These are phyloP conservation scores for Pseudogymnoascus sp. DNA, from an alignment of 2,329 filamentous ascomycete species.

Conservation along the genomic window DNA sequence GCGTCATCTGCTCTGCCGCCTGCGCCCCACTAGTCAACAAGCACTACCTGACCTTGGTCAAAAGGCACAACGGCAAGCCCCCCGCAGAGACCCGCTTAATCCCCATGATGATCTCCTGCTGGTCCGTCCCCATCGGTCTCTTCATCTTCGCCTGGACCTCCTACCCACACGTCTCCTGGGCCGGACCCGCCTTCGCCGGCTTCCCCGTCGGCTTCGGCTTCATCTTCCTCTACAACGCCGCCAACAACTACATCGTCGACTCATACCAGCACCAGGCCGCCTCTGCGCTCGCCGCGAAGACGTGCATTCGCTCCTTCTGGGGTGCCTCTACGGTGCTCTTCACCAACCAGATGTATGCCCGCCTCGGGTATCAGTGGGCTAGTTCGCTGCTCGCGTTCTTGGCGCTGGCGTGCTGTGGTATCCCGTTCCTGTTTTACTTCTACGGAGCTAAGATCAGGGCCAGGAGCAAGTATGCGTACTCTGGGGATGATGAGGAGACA, in stretches of 20 bases:
- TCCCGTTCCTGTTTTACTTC: slow-evolving; percentile 75
- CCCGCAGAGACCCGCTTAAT: slow-evolving; percentile 71
- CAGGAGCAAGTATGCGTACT: slow-evolving; percentile 65
- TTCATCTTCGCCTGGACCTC: slow-evolving; percentile 63
- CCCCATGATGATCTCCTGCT: slow-evolving; percentile 73
- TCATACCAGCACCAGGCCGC: slow-evolving; percentile 67
- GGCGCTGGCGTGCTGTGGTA: slow-evolving; percentile 66
- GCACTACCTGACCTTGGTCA: slow-evolving; percentile 60
- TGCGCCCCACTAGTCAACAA: slow-evolving; percentile 69
- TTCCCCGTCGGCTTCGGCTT: slow-evolving; percentile 54
- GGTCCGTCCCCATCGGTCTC: slow-evolving; percentile 59
- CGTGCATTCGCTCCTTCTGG: slow-evolving; percentile 71
- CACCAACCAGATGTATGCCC: slow-evolving; percentile 70
- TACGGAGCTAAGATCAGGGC: slow-evolving; percentile 64
- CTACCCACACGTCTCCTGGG: slow-evolving; percentile 46
- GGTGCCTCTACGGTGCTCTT: slow-evolving; percentile 71
- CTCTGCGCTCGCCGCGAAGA: slow-evolving; percentile 73
- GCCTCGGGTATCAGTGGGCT: slow-evolving; percentile 69
- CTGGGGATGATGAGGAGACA: slow-evolving; percentile 42
- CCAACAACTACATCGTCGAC: slow-evolving; percentile 51
- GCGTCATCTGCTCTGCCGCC: slow-evolving; percentile 57
- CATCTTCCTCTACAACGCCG: slow-evolving; percentile 55
- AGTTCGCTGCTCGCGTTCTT: slow-evolving; percentile 64
- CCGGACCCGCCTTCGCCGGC: slow-evolving; percentile 49
- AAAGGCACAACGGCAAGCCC: slow-evolving; percentile 59